Conservation (phyloP, 441 rosid species). For the Bocquillonia castaneifolia region DNA sequence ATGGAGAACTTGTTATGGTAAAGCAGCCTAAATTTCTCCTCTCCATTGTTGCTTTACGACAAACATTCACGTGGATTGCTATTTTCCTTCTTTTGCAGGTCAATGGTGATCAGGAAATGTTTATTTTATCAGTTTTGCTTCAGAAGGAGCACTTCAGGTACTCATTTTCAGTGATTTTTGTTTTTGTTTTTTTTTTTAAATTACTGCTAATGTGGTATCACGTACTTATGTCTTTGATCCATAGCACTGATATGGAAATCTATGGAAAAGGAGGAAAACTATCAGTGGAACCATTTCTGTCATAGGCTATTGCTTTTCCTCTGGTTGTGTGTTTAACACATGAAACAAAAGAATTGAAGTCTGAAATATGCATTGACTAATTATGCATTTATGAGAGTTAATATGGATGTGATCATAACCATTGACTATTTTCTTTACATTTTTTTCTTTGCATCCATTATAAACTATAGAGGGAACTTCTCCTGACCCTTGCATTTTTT, state of each 20-base stretch:
- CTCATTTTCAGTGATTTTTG: neutral
- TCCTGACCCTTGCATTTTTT: neutral
- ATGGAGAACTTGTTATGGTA: slow-evolving; percentile 85
- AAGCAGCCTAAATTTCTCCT: slow-evolving; percentile 9
- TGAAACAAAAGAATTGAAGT: neutral
- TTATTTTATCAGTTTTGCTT: slow-evolving; percentile 50
- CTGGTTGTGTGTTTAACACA: neutral
- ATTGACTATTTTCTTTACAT: too few relatives aligned
- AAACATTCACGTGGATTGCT: slow-evolving; percentile 9
- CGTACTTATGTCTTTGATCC: neutral
- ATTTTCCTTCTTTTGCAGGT: slow-evolving; percentile 39
- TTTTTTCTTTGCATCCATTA: too few relatives aligned
- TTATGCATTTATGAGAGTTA: neutral
- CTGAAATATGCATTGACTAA: neutral
- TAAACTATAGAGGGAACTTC: too few relatives aligned
- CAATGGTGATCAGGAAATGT: slow-evolving; percentile 73
- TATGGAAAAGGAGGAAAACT: neutral
- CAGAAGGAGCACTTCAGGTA: slow-evolving; percentile 63
- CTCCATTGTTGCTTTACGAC: slow-evolving; percentile 13
- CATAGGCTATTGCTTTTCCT: neutral
- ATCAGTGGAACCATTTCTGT: neutral
- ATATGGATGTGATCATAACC: neutral
- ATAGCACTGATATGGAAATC: neutral
- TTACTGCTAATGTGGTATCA: too few relatives aligned
- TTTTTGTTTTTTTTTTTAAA: too few relatives aligned